Conservation (phyloP, 2,329 filamentous ascomycete species). For the Colletotrichum lini region DNA sequence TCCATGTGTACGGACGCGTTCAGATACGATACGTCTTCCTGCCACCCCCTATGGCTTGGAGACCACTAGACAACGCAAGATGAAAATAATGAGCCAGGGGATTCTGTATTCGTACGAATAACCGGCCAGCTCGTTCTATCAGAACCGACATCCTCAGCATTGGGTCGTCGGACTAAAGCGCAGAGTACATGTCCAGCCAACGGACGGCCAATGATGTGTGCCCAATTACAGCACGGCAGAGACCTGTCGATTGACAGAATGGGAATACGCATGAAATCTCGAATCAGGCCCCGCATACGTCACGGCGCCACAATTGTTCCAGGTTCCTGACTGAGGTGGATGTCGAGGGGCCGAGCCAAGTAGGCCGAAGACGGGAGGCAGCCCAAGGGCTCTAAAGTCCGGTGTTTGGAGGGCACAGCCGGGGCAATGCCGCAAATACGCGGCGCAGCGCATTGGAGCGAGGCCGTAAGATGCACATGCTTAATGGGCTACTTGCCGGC, state of each 20-base stretch:
- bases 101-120: slow-evolving; percentile 25
- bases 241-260: slow-evolving; percentile 9
- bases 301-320: slow-evolving; percentile 25
- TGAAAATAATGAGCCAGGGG: slow-evolving; percentile 50
- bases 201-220: slow-evolving; percentile 24
- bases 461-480: slow-evolving; percentile 32
- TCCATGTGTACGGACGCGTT: slow-evolving; percentile 60
- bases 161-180: slow-evolving; percentile 75
- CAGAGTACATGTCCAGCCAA: slow-evolving; percentile 66
- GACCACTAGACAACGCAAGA: slow-evolving; percentile 76
- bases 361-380: slow-evolving; percentile 26
- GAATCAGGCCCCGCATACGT: slow-evolving; percentile 38
- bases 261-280: slow-evolving; percentile 3
- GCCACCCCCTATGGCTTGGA: slow-evolving; percentile 66
- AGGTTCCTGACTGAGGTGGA: slow-evolving; percentile 3
- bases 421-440: slow-evolving; percentile 24
- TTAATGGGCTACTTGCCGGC: slow-evolving; percentile 22
- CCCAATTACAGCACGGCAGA: slow-evolving; percentile 19
- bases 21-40: slow-evolving; percentile 76
- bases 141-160: slow-evolving; percentile 72
- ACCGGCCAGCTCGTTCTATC: slow-evolving; percentile 68
- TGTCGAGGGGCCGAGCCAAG: slow-evolving; percentile 11
- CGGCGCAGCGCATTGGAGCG: neutral
- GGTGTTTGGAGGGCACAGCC: neutral
- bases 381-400: slow-evolving; percentile 17